Conservation (phyloP, 495 filamentous ascomycete genomes). For the Cenococcum geophilum region DNA sequence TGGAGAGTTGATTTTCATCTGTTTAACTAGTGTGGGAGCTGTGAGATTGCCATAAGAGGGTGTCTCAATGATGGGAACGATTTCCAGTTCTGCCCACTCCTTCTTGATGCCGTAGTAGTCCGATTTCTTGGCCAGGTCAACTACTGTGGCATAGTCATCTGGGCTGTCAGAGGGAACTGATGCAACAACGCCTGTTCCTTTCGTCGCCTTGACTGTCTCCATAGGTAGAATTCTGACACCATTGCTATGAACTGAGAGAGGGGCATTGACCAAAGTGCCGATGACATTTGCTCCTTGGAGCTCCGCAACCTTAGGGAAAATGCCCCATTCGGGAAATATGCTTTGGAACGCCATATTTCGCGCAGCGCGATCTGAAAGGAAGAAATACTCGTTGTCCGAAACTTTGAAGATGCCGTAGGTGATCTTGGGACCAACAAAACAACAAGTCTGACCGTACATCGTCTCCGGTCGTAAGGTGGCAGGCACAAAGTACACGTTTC, state of each 20-base stretch:
- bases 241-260: conserved; percentile 77
- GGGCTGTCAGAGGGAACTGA: conserved; percentile 93
- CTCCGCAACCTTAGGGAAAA: conserved; percentile 66
- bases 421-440: conserved; percentile 88
- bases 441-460: conserved; percentile 96
- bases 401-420: conserved; percentile 87
- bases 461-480: conserved; percentile 92
- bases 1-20: conserved; percentile 92
- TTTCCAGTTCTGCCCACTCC: conserved; percentile 89
- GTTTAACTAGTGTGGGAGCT: conserved; percentile 76
- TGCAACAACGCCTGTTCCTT: conserved; percentile 94
- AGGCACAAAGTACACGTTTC: conserved; percentile 68
- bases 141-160: conserved; percentile 86
- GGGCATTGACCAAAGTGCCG: conserved; percentile 79
- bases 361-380: conserved; percentile 79
- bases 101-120: conserved; percentile 95
- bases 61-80: conserved; percentile 82
- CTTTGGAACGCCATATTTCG: conserved; percentile 96
- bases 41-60: conserved; percentile 82
- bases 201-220: conserved; percentile 83
- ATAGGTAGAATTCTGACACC: conserved; percentile 88
- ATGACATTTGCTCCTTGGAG: conserved; percentile 72
- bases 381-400: conserved; percentile 74
- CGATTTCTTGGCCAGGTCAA: conserved; percentile 89
- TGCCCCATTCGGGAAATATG: conserved; percentile 67